Base-by-base conservation (phyloP, 768 basidiomycete species). In the Xerocomellus intermedius region DNA sequence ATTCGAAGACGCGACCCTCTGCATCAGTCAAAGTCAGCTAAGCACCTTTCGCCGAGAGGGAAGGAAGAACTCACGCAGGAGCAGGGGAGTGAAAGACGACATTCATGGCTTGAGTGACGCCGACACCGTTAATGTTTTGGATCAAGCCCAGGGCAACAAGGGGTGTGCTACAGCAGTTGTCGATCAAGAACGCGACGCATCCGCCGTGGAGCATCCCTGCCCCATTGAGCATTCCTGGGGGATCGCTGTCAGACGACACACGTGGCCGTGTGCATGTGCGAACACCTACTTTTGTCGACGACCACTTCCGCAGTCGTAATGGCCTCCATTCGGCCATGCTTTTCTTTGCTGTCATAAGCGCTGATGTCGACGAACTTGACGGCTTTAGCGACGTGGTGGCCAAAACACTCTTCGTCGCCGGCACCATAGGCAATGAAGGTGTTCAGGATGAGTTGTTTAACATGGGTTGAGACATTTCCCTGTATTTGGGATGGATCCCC, bases 141-240 rank as follows among this genome's bases (percentile, higher is more conserved):
- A 83, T 68, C 39, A 88, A 64, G 3, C 86, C 87, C 10, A 90
- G 75, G 8, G 82, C 84, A 30, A 89, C 82, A 12, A 88, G 77
- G 0, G 86, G 86, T 16, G 84, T 84, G 50, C 82, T 81, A 39
- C 83, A 84, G 67, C 86, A 87, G 62, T 86, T 88, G 70, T 89
- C 87, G 42, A 89, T 82, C 52, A 89, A 73, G 69, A 88, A 88
- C 42, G 86, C 83, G 33, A 89, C 67, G 51, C 85, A 86, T 37
- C 84, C 87, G n/a, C 88, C 87, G 59, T 89, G 87, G 16, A 89
- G 74, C 81, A 87, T 86, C 2, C 84, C 84, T 24, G 85, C 85
- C 13, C 87, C 87, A 60, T 89, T 90, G 32, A 89, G 73, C 85
- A 88, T 87, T 53, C 79, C 87, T 86, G 57, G 36, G 21, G 8